Evolutionary conservation across 225 moss, liverwort and hornwort species (phyloP).

Genomic region (Takakia lepidozioides): DNA sequence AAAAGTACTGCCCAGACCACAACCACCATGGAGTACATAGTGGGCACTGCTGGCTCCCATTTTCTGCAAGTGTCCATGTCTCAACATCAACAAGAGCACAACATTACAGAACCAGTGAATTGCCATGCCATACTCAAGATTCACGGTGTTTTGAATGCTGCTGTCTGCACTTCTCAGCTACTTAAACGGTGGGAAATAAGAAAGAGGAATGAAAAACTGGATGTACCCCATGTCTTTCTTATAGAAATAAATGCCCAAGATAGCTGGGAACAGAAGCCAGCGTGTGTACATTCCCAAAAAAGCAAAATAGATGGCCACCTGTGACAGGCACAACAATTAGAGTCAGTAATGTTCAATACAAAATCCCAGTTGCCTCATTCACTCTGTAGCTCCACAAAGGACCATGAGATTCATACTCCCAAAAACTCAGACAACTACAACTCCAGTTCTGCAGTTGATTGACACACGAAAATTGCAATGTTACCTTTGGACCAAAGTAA

Average conservation of each 20-base stretch:
- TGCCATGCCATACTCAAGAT: too few relatives aligned
- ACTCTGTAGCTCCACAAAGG: too few relatives aligned
- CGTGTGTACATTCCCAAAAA: conserved; percentile 92
- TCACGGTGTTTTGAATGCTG: too few relatives aligned
- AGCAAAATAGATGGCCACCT: conserved; percentile 96
- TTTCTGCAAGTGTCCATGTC: conserved; percentile 17
- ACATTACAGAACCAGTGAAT: too few relatives aligned
- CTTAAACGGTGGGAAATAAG: too few relatives aligned
- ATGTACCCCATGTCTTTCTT: conserved; percentile 54
- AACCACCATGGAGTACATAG: conserved; percentile 73
- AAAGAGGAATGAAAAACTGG: background rate
- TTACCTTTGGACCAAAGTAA: conserved; percentile 88
- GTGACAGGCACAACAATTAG: background rate
- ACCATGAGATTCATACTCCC: too few relatives aligned
- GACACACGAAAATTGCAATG: background rate
- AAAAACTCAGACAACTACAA: too few relatives aligned
- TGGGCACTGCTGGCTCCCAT: conserved; percentile 65
- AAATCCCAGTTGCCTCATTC: too few relatives aligned
- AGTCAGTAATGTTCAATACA: too few relatives aligned
- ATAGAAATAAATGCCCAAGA: conserved; percentile 51
- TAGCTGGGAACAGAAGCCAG: conserved; percentile 73
- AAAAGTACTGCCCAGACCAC: conserved; percentile 95
- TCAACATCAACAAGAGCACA: background rate
- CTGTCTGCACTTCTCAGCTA: too few relatives aligned
- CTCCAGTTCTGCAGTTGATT: too few relatives aligned